phyloP scores from a whole-genome alignment of 768 basidiomycete species.

The Naganishia randhawae region DNA sequence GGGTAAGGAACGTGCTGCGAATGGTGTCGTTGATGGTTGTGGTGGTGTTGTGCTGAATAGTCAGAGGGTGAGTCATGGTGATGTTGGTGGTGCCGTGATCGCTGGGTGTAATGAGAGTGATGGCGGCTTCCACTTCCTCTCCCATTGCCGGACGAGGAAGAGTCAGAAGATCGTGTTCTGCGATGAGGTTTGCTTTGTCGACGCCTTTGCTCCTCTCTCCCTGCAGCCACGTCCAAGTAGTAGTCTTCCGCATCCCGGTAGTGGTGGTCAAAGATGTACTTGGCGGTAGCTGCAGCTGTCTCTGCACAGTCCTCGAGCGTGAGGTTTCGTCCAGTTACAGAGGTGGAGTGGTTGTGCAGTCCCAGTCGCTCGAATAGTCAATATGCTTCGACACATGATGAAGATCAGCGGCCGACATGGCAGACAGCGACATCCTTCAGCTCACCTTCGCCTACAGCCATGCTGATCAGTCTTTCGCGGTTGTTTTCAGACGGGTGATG shows the following conservation, averaged over 20 bases:
- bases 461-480: constrained; percentile 43
- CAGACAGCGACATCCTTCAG: not conserved
- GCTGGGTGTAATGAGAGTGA: not conserved
- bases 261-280: constrained; percentile 25
- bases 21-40: not conserved
- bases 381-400: constrained; percentile 9
- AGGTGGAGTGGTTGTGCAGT: not conserved
- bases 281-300: constrained; percentile 26
- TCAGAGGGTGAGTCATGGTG: not conserved
- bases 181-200: not conserved
- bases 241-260: constrained; percentile 17
- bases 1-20: not conserved
- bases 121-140: not conserved
- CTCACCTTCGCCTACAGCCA: constrained; percentile 48
- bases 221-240: not conserved
- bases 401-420: not conserved
- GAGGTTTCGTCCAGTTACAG: not conserved
- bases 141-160: not conserved
- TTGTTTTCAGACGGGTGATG: constrained; percentile 41
- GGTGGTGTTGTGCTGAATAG: not conserved
- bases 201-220: not conserved
- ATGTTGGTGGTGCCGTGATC: not conserved
- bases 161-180: not conserved
- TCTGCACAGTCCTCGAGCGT: constrained; percentile 25
- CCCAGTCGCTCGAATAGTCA: constrained; percentile 17